Base-by-base conservation (phyloP, 306 rosid genomes). In the Oemleria cerasiformis region DNA sequence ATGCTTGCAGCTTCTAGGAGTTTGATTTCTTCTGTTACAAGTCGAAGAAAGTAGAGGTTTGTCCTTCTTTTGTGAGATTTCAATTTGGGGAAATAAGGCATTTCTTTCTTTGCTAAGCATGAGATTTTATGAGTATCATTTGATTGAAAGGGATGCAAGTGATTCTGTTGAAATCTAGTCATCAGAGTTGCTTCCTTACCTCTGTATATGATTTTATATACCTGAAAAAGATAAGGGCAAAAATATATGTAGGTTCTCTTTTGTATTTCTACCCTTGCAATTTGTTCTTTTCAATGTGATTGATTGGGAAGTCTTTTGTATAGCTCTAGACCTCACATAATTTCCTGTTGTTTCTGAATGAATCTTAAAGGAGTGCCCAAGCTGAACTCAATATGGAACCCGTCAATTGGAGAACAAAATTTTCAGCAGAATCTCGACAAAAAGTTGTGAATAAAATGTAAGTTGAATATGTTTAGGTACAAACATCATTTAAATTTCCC, bases 391-490 rank as follows among this genome's bases (percentile, higher is more conserved):
- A 19, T 34, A 68, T 68, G 73, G 73, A 68, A 19, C 25, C 73
- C 1, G 3, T 43, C 5, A 45, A 68, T 57, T 68, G 73, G 62
- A 68, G 73, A 68, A 68, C 63, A 38, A 14, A 53, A 39, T 42
- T 68, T 38, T 16, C 61, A 42, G 44, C n/a, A 68, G 62, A 39
- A 20, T 11, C 43, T 13, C 73, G 63, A 51, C 49, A 21, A 39
- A 51, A 53, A n/a, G 7, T 53, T 68, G 49, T 68, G 36, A 51
- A 17, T 19, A 68, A 39, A 38, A 20, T 68, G 73, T 51, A 68
- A 68, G 72, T 67, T 68, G 63, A 57, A 68, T 68, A n/a, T 39
- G 39, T 39, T 40, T 15, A 63, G 39, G 19, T n/a, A 42, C 17
- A 19, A 19, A 12, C 30, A 40, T 8, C 21, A 39, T 40, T 63